A percentile compares a stretch with the other conserved stretches of the same genome.
Conservation (phyloP, 140 eudicot species). For the Stevia rebaudiana region DNA sequence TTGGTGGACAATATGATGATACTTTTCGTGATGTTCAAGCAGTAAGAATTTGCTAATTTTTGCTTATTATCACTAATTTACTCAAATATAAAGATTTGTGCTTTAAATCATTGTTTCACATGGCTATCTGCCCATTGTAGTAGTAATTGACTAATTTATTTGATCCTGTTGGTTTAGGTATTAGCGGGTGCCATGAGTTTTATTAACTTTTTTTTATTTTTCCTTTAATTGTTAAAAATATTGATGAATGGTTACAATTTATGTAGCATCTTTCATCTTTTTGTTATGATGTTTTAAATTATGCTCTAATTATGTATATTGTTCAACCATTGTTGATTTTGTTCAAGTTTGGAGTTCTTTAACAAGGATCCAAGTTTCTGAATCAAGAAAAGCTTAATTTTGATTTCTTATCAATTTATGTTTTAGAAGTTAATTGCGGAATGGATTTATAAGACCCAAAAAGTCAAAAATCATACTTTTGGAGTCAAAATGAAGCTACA, state of each 20-base stretch:
- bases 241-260: background rate
- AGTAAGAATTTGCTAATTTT: conserved; percentile 37
- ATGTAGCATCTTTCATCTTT: background rate
- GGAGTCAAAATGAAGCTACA: conserved; percentile 10
- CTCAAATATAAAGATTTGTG: background rate
- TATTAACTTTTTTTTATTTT: too few relatives aligned
- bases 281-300: background rate
- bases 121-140: too few relatives aligned
- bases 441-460: background rate
- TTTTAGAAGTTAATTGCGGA: background rate
- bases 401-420: background rate
- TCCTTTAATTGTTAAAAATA: too few relatives aligned
- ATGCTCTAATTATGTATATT: conserved; percentile 3
- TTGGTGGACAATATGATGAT: conserved; percentile 93
- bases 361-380: conserved; percentile 15
- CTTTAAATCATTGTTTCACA: too few relatives aligned
- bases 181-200: too few relatives aligned
- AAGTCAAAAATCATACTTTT: background rate
- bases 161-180: too few relatives aligned
- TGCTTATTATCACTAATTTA: background rate
- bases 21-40: conserved; percentile 74
- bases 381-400: background rate
- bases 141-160: too few relatives aligned
- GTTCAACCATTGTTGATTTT: background rate
- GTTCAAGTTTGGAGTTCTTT: background rate